Evolutionary conservation across 768 basidiomycete species (phyloP).

Genomic region (Pisolithus albus): DNA sequence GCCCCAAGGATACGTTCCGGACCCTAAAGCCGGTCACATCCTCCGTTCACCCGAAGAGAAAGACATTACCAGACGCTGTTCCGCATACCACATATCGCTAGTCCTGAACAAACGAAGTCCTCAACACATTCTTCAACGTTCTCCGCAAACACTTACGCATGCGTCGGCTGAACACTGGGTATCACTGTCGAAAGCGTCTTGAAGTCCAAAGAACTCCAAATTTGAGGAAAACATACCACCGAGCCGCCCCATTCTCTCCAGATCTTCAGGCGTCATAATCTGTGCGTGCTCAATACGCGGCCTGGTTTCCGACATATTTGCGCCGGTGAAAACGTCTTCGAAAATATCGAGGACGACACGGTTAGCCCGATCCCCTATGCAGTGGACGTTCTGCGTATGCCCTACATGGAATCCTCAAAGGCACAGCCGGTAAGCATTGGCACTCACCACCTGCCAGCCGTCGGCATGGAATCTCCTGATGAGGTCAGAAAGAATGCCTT

Average conservation of each 20-base stretch:
- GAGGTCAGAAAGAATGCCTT: conserved; percentile 45
- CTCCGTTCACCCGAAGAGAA: neutral
- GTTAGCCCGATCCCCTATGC: conserved; percentile 87
- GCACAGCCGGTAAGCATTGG: neutral
- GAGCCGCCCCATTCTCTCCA: conserved; percentile 60
- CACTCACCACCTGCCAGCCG: conserved; percentile 78
- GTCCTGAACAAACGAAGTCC: conserved; percentile 39
- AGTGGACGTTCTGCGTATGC: conserved; percentile 67
- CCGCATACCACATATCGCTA: conserved; percentile 91
- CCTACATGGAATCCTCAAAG: no score
- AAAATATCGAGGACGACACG: conserved; percentile 77
- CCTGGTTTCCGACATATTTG: conserved; percentile 38
- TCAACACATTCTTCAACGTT: neutral
- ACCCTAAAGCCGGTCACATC: conserved; percentile 42
- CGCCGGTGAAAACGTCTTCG: conserved; percentile 46
- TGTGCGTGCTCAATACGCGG: conserved; percentile 93
- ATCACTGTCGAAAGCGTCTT: conserved; percentile 49
- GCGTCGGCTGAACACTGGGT: conserved; percentile 88
- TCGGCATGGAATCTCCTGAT: conserved; percentile 62
- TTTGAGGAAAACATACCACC: conserved; percentile 47
- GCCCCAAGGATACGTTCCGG: conserved; percentile 76
- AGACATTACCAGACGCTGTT: conserved; percentile 57
- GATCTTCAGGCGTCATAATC: conserved; percentile 66
- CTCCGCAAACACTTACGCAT: conserved; percentile 50
- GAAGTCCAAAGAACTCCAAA: neutral